Evolutionary conservation across 108 stramenopile genomes (phyloP).

Genomic region (Skeletonema tropicum): DNA sequence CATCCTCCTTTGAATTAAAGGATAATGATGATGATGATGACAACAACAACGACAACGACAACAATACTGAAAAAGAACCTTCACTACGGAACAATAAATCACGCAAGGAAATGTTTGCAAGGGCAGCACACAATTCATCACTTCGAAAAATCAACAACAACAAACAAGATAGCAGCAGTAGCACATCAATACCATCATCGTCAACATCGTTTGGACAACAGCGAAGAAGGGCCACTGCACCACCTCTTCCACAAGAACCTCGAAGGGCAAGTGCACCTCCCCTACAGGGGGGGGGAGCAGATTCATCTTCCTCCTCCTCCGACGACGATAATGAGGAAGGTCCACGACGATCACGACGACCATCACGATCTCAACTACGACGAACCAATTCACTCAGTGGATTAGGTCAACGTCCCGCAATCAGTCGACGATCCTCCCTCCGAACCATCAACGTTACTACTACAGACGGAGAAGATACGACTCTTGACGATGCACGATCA

Average conservation of each 20-base stretch:
- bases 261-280: too few relatives aligned
- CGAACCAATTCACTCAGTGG: background rate
- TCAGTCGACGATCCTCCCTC: background rate
- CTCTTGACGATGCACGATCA: background rate
- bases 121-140: background rate
- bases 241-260: background rate
- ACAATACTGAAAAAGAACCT: background rate
- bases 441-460: background rate
- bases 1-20: background rate
- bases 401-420: background rate
- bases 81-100: background rate
- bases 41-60: background rate
- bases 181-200: too few relatives aligned
- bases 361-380: background rate
- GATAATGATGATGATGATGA: background rate
- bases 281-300: too few relatives aligned
- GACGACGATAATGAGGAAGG: background rate
- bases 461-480: background rate
- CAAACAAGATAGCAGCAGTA: background rate
- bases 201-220: too few relatives aligned
- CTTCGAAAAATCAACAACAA: background rate
- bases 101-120: constrained; percentile 1
- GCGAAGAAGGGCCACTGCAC: background rate
- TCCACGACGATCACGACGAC: too few relatives aligned
- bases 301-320: too few relatives aligned